Evolutionary conservation across 495 filamentous ascomycete genomes (phyloP), one percentile per base, ranked within the genome.

Genomic region (Penicillium simplicissimum): DNA sequence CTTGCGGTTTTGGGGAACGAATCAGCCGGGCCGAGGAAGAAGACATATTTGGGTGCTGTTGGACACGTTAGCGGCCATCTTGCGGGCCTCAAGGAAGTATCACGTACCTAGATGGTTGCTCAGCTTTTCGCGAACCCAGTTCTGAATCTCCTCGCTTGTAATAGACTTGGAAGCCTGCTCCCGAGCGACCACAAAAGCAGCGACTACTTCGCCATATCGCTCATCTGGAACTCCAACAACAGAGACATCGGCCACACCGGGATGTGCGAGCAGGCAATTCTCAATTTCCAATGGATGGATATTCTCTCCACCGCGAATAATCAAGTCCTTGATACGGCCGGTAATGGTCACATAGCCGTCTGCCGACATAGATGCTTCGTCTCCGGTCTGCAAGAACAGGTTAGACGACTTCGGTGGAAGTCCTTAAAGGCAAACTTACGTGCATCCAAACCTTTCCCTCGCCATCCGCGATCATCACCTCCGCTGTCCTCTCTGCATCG

Each of bases 241-340:
- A 58, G 87, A 90, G 7, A 84, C 90, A 64, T 97, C 92, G 21
- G 78, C 72, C 3, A 98, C 78, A 0, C 73, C 75, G 19, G 85
- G 79, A 63, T 92, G 86, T 31, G 83, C 84, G 43, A 95, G 84
- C n/a, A 98, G 82, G 61, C 87, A 93, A 70, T 95, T 93, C 74
- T 98, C 95, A 28, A 97, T 83, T 73, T 98, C 95, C 3, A 97
- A 80, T 3, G 95, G 95, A 70, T 97, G 92, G 65, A 98, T 97
- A 67, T 98, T 98, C 72, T 97, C 95, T 2, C 95, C 94, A 17
- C 91, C 95, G 28, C 90, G 83, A 66, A 98, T 97, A 57, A 98
- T 92, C 59, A 97, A 71, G 69, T 98, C 95, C 76, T 97, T 97
- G 57, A 93, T 87, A 0, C 91, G 81, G 52, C 92, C 91, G 1